phyloP scores from a whole-genome alignment of 2,329 filamentous ascomycete species.

The Pochonia chlamydosporia region DNA sequence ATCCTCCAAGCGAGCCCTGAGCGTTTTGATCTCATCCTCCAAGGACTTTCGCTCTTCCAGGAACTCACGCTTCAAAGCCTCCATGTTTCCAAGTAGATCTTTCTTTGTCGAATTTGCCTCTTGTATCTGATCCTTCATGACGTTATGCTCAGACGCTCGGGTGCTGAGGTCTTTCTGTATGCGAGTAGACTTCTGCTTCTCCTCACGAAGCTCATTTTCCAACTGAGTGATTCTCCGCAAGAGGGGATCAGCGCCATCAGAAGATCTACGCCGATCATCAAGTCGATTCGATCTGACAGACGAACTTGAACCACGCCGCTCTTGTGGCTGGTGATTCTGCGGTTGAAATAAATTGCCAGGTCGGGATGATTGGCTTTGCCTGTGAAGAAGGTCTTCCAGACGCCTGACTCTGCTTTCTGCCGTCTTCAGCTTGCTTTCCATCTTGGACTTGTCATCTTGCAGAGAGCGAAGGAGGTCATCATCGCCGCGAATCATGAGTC shows the following conservation, averaged over 20 bases:
- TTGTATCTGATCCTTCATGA: conserved; percentile 65
- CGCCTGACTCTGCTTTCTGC: conserved; percentile 85
- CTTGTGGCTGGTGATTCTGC: conserved; percentile 38
- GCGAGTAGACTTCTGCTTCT: conserved; percentile 61
- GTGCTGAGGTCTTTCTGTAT: conserved; percentile 65
- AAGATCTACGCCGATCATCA: conserved; percentile 40
- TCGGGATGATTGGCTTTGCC: conserved; percentile 60
- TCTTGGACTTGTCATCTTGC: conserved; percentile 74
- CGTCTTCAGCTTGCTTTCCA: conserved; percentile 71
- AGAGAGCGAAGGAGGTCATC: conserved; percentile 73
- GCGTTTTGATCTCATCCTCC: conserved; percentile 70
- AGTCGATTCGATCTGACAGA: conserved; percentile 39
- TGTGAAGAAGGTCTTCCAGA: conserved; percentile 85
- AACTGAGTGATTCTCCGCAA: conserved; percentile 52
- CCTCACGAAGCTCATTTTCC: conserved; percentile 70
- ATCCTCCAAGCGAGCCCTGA: conserved; percentile 77
- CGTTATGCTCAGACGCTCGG: conserved; percentile 50
- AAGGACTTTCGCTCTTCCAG: conserved; percentile 76
- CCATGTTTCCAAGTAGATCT: conserved; percentile 90
- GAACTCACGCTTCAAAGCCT: conserved; percentile 85
- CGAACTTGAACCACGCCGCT: conserved; percentile 43
- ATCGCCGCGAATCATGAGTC: conserved; percentile 77
- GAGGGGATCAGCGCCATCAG: conserved; percentile 41
- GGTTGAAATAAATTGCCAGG: conserved; percentile 51
- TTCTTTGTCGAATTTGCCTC: conserved; percentile 90